phyloP scores from a whole-genome alignment of 225 moss, liverwort and hornwort species.

The Lunularia cruciata region DNA sequence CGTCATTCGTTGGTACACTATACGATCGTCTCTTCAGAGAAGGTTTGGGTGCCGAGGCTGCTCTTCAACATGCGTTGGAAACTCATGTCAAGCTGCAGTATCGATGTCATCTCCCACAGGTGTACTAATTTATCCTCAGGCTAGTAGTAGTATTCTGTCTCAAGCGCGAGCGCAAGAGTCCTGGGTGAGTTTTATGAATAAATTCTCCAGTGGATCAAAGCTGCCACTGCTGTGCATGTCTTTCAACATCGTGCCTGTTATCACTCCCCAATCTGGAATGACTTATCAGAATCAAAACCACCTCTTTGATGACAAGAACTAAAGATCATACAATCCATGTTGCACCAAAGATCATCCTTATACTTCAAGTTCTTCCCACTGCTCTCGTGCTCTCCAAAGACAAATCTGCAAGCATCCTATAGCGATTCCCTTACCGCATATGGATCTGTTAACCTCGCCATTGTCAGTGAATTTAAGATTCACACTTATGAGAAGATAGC shows the following conservation, averaged over 20 bases:
- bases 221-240: conserved; percentile 20
- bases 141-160: conserved; percentile 17
- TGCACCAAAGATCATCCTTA: no score
- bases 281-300: no score
- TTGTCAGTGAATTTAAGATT: no score
- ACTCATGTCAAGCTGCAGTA: conserved; percentile 86
- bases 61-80: conserved; percentile 71
- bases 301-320: no score
- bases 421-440: no score
- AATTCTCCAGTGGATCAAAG: conserved; percentile 32
- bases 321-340: no score
- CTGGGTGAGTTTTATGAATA: conserved; percentile 32
- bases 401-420: no score
- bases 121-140: conserved; percentile 29
- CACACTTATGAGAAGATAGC: no score
- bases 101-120: conserved; percentile 56
- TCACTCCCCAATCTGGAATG: no score
- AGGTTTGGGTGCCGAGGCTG: conserved; percentile 65
- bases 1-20: conserved; percentile 65
- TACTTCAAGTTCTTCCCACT: no score
- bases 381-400: no score
- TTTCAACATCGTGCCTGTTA: not conserved
- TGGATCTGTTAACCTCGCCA: no score
- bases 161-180: conserved; percentile 14
- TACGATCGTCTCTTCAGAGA: conserved; percentile 91